Base-by-base conservation (phyloP, 2,329 filamentous ascomycete genomes). In the Botryosphaeria agaves region DNA sequence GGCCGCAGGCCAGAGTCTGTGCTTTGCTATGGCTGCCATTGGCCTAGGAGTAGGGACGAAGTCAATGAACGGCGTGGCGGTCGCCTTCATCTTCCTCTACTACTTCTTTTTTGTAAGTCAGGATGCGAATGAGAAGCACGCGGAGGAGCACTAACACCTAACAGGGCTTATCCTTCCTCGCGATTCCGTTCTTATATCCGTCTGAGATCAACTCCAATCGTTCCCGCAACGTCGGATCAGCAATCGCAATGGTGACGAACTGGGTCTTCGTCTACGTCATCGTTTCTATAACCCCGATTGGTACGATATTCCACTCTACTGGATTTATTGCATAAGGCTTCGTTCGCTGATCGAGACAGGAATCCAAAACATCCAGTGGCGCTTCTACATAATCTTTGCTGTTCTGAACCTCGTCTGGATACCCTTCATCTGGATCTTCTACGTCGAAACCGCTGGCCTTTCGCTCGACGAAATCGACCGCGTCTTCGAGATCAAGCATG, bases 331-430 rank as follows among this genome's bases (percentile, higher is more conserved):
- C 19, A 21, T 11, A 7, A 11, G 19, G 7, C 7, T 7, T 21
- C 7, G 19, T 7, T 21, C 11, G 11, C n/a, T 21, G 19, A 21
- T 21, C 19, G 11, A 7, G 19, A 7, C 19, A 16, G 47, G 47
- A 34, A 51, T 58, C 19, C 29, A 35, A 3, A 44, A 39, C 15
- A 47, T 53, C 25, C 42, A 44, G 2, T 55, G 40, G 32, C 36
- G 47, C 8, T 56, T 52, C 5, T 59, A 59, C 36, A 51, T 61
- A 32, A 49, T 60, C 49, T 69, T 67, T 45, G 61, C 60, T 3
- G 52, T 59, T 7, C 55, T 69, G 34, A 69, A 68, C 52, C 61
- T 52, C 5, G 38, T 48, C 25, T 66, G 65, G 50, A 56, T 69
- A 26, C 64, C 64, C 2, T 53, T 63, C 23, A 57, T 63, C 4